phyloP scores from a whole-genome alignment of 176 grass and related monocot species.

The Dendrocalamus sinicus region DNA sequence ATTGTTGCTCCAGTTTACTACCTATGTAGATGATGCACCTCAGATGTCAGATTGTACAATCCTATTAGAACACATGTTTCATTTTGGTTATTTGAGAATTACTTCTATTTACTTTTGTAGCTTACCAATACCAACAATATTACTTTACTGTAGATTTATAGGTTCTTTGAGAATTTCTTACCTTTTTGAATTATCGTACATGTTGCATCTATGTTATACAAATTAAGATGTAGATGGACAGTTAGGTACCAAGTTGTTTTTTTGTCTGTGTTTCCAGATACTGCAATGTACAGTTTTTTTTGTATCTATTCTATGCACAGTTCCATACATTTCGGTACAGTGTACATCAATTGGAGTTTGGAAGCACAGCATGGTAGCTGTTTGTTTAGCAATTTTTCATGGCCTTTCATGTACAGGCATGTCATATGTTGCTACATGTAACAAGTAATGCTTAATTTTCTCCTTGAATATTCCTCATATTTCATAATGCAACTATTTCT shows the following conservation, averaged over 20 bases:
- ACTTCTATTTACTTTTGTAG: neutral
- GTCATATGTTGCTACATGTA: slow-evolving; percentile 11
- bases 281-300: neutral
- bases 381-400: neutral
- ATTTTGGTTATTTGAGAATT: neutral
- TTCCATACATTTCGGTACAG: neutral
- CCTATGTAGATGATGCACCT: neutral
- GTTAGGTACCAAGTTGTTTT: neutral
- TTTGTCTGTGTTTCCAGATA: neutral
- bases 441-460: slow-evolving; percentile 7
- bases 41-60: neutral
- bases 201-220: neutral
- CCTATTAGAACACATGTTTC: neutral
- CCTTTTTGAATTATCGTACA: neutral
- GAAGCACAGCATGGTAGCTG: neutral
- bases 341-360: neutral
- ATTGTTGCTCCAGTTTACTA: slow-evolving; percentile 24
- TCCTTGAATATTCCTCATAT: neutral
- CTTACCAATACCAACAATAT: neutral
- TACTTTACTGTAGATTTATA: neutral
- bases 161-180: neutral
- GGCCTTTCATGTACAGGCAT: neutral
- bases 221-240: neutral
- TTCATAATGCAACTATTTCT: neutral
- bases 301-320: neutral